Evolutionary conservation across 148 eudicot genomes (phyloP).

Genomic region (Heliosperma pusillum): DNA sequence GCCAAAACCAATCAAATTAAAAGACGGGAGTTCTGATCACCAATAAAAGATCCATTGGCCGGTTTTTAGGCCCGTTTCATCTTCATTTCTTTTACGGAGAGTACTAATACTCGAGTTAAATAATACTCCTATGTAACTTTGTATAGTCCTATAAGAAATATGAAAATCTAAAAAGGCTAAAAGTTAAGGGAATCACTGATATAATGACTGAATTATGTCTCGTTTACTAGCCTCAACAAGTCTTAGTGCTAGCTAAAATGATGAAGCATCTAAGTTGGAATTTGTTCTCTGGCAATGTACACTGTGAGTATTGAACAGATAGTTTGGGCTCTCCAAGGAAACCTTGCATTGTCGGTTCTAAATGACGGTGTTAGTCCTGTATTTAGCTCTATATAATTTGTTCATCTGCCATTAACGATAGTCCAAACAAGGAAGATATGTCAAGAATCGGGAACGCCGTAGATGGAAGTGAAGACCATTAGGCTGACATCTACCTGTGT

Average conservation of each 20-base stretch:
- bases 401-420: slow-evolving; percentile 4
- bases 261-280: too few species aligned
- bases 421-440: not conserved
- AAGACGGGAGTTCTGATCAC: not conserved
- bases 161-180: too few species aligned
- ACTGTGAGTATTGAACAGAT: slow-evolving; percentile 36
- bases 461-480: slow-evolving; percentile 30
- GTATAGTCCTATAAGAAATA: too few species aligned
- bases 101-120: too few species aligned
- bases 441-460: slow-evolving; percentile 47
- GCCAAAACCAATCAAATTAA: too few species aligned
- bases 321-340: slow-evolving; percentile 72
- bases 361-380: slow-evolving; percentile 50
- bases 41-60: not conserved
- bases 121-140: too few species aligned
- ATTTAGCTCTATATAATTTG: slow-evolving; percentile 23
- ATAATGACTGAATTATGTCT: too few species aligned
- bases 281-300: not conserved
- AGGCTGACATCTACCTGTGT: too few species aligned
- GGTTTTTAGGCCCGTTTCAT: not conserved
- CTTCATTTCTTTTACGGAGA: not conserved
- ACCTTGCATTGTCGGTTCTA: slow-evolving; percentile 51
- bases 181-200: too few species aligned
- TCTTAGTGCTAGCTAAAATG: too few species aligned
- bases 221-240: too few species aligned